Base-by-base conservation (phyloP, 305 asterid species). In the Striga hermonthica region DNA sequence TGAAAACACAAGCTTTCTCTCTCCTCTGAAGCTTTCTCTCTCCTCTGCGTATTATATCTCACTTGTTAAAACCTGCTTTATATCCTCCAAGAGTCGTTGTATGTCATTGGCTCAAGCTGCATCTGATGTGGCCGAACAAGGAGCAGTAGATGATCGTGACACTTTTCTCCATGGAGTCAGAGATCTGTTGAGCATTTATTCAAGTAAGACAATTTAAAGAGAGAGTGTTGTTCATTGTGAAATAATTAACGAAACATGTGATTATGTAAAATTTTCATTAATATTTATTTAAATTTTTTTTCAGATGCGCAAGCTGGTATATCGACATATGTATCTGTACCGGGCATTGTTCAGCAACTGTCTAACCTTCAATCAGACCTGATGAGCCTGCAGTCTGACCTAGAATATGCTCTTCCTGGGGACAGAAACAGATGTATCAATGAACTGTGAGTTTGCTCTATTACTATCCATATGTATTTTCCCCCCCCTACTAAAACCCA, bases 101-200 rank as follows among this genome's bases (percentile, higher is more conserved):
- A 70, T 81, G 81, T 81, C 95, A 75, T 77, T 93, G 86, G 79
- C 78, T 78, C 87, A 82, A 80, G 96, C 96, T 72, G 89, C 94
- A 69, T 83, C 95, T 70, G 98, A 90, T 74, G 85, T 84, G 34
- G 91, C 89, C 12, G 98, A 92, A 80, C 98, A 92, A 80, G 98
- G 97, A 67, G 98, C 96, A 57, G 95, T 92, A 35, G 97, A 93
- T 80, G 99, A 93, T 66, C 89, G 96, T 40, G 99, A 93, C 82
- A 84, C 90, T 66, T 86, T 90, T 79, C 85, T 93, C 67, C 97
- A 93, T 76, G 95, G 99, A 49, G 86, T 93, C 66, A 80, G 99
- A 79, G 99, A 93, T 80, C 97, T 93, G 76, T 73, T 93, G 74
- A 88, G 97, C 71, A 84, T 93, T 75, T 91, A 93, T 76, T 90